Conservation (phyloP, 2,329 filamentous ascomycete genomes). For the Verticillium klebahnii region DNA sequence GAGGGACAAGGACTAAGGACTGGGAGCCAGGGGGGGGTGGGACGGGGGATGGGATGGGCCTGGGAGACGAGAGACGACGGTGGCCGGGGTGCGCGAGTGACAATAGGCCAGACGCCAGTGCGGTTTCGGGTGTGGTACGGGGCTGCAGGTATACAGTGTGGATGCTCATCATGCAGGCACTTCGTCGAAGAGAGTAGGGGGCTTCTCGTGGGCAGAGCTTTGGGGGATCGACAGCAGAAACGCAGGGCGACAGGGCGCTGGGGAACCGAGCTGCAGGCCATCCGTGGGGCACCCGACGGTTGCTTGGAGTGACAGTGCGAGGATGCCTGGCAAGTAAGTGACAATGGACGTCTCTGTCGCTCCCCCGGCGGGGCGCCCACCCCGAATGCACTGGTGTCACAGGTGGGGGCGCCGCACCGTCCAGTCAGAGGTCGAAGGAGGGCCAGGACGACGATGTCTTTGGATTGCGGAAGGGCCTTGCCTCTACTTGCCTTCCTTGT, state of each 20-base stretch:
- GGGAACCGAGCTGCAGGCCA: not conserved
- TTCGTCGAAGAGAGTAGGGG: not conserved
- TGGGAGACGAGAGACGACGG: not conserved
- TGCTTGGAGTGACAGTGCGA: not conserved
- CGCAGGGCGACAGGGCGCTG: not conserved
- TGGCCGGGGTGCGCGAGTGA: conserved; percentile 1
- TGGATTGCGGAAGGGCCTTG: not conserved
- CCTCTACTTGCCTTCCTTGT: conserved; percentile 1
- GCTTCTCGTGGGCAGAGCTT: not conserved
- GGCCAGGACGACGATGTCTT: not conserved
- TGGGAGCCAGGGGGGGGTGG: conserved; percentile 8
- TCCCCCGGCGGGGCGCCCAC: not conserved
- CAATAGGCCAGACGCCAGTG: conserved; percentile 6
- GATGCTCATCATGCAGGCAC: not conserved
- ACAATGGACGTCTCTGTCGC: not conserved
- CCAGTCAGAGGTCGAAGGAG: not conserved
- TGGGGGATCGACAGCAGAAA: not conserved
- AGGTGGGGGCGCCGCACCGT: not conserved
- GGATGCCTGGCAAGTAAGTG: not conserved
- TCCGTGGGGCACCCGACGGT: not conserved
- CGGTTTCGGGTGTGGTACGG: not conserved
- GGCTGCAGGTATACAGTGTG: not conserved
- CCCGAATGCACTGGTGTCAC: not conserved
- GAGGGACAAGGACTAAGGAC: conserved; percentile 11
- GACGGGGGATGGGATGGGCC: conserved; percentile 7